phyloP scores from a whole-genome alignment of 1,139 yeast species.

The Debaryomycetaceae sp. region DNA sequence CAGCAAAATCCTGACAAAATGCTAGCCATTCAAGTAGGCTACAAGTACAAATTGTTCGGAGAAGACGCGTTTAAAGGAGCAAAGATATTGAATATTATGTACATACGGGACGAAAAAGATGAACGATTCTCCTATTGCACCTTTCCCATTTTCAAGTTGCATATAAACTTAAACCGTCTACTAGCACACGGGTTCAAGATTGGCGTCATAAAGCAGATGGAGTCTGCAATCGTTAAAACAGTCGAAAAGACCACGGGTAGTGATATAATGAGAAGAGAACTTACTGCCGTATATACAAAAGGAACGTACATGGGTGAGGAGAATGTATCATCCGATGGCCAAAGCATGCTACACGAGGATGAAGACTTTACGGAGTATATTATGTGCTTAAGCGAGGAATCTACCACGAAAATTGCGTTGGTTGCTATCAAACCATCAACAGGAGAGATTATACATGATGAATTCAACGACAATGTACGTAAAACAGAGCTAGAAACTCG shows the following conservation, averaged over 20 bases:
- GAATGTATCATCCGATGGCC: slow-evolving; percentile 18
- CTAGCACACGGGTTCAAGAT: slow-evolving; percentile 66
- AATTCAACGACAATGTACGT: slow-evolving; percentile 53
- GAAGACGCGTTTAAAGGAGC: slow-evolving; percentile 76
- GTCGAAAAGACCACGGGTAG: slow-evolving; percentile 40
- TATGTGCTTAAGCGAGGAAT: slow-evolving; percentile 22
- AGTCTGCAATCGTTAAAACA: slow-evolving; percentile 68
- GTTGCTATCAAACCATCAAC: slow-evolving; percentile 75
- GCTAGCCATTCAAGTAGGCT: slow-evolving; percentile 83
- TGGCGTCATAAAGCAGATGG: slow-evolving; percentile 84
- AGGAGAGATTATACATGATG: slow-evolving; percentile 74
- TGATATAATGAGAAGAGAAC: slow-evolving; percentile 62
- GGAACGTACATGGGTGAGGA: slow-evolving; percentile 81
- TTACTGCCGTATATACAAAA: slow-evolving; percentile 72
- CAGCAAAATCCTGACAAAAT: slow-evolving; percentile 58
- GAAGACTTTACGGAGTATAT: slow-evolving; percentile 27
- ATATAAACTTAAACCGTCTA: slow-evolving; percentile 68
- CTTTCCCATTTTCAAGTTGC: slow-evolving; percentile 73
- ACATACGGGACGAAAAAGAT: slow-evolving; percentile 57
- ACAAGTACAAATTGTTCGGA: slow-evolving; percentile 83
- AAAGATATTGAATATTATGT: slow-evolving; percentile 62
- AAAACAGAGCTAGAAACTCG: slow-evolving; percentile 70
- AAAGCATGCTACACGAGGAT: slow-evolving; percentile 13
- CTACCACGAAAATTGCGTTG: slow-evolving; percentile 29
- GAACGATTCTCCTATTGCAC: slow-evolving; percentile 78